Base-by-base conservation (phyloP, 805 yeast genomes). In the Cyberlindnera saturnus region DNA sequence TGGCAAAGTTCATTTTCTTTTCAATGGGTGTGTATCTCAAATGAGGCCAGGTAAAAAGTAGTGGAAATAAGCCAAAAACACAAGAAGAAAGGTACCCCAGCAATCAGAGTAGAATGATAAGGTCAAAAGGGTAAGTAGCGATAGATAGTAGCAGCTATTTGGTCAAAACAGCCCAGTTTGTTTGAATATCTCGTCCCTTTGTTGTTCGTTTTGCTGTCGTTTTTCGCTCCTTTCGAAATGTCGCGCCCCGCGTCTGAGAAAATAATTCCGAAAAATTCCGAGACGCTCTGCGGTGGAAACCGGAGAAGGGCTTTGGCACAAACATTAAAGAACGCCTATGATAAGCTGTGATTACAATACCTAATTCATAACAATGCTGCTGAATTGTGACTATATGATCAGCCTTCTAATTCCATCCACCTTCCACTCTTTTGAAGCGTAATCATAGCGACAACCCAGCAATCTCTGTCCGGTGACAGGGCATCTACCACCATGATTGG, bases 381-480 rank as follows among this genome's bases (percentile, higher is more conserved):
- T 8, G 28, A 9, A 8, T 9, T 9, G 28, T 9, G 11, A 23
- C 55, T 63, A 86, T 31, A 86, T 69, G 52, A 88, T 77, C n/a
- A 90, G 62, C 48, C 87, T 70, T 51, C 96, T 69, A 7, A 90
- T 62, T 1, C 95, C 91, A 38, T 75, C 79, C n/a, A 82, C 73
- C 40, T 78, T 79, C 87, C 91, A 87, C 44, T 72, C 74, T 32
- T 77, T 75, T 26, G 69, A 58, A 7, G 73, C 70, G n/a, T 69
- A 64, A 49, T 78, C 77, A 67, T 77, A 82, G 47, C 70, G 69
- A 60, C 96, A 89, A 6, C 87, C 86, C 30, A 89, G 60, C 31
- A 91, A 65, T 51, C 70, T 75, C 43, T 73, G 79, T 0, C 89
- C 86, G 0, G 96, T 85, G 1, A 86, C 73, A 0, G 98, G 98